Evolutionary conservation across 164 flowering plant species (phyloP), one percentile per base, ranked within the genome.

Genomic region (Amborella trichopoda): DNA sequence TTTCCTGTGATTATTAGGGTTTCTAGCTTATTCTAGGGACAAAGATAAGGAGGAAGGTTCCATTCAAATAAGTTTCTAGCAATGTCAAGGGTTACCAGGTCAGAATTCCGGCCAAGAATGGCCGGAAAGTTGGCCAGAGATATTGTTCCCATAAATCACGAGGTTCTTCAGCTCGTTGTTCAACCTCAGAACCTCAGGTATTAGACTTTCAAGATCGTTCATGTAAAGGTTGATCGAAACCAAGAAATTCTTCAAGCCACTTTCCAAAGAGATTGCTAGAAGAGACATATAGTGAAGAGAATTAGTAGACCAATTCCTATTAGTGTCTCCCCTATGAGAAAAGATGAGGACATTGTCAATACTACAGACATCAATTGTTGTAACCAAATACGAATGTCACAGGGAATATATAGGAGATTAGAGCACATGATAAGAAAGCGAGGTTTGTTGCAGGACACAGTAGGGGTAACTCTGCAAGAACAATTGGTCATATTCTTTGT

Each of bases 21-120:
- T 13, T 26, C 36, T 16, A 87, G 78, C 41, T 60, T 70, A 28
- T 63, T 68, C 28, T 65, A 37, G 28, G 46, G 5, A 43, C 96
- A 87, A 24, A 83, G 65, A 27, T 45, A 54, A 3, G 32, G 59
- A 17, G 94, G 96, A 30, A 87, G 42, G 16, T 61, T 61, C 2
- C 94, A 94, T 4, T 57, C 57, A 13, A 87, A 62, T n/a, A 56
- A 18, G 44, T 87, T 87, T 6, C 54, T 54, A 5, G 94, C 78
- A 10, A 81, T 77, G 52, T 86, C 96, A 9, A 86, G 28, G 0
- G 66, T 53, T 1, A 38, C 46, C 48, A 83, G 48, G 21, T 50
- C 53, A 0, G 83, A 77, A 28, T 58, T 33, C 39, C 53, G 49
- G 4, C 96, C 96, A 10, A 86, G 65, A 45, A 63, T 32, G 1